A percentile compares a stretch with the other conserved stretches of the same genome.
phyloP scores from a whole-genome alignment of 2,329 filamentous ascomycete genomes.

The Pseudogymnoascus sp. region DNA sequence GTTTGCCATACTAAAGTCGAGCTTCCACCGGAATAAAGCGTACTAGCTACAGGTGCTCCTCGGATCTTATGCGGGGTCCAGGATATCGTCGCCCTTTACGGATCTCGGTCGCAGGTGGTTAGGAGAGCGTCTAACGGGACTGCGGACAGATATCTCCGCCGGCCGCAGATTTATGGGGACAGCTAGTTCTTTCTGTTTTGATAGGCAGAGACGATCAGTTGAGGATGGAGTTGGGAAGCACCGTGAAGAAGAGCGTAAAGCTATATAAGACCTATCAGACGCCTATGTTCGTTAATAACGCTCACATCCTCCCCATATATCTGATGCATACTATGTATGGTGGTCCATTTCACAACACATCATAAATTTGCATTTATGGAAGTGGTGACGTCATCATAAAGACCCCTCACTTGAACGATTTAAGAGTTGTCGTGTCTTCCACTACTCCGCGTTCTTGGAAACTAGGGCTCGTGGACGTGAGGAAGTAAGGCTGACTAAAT shows the following conservation, averaged over 20 bases:
- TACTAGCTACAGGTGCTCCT: background rate
- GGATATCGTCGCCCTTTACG: background rate
- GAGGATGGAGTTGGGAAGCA: background rate
- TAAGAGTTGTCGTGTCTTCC: background rate
- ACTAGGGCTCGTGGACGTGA: background rate
- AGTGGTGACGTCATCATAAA: background rate
- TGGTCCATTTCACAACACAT: background rate
- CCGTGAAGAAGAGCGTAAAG: background rate
- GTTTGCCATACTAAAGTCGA: background rate
- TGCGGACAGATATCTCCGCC: background rate
- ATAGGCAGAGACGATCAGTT: background rate
- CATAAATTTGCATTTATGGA: background rate
- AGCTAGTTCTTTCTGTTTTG: background rate
- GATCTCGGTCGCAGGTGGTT: background rate
- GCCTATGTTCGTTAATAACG: background rate
- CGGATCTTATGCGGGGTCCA: background rate
- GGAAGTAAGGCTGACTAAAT: background rate
- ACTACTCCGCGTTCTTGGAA: background rate
- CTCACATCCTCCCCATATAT: background rate
- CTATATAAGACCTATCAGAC: background rate
- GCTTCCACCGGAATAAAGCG: background rate
- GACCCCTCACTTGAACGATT: background rate
- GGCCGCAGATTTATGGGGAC: constrained; percentile 1
- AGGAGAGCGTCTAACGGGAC: background rate
- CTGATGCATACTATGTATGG: background rate